Conservation (phyloP, 129 eudicot species). For the Flaveria linearis region DNA sequence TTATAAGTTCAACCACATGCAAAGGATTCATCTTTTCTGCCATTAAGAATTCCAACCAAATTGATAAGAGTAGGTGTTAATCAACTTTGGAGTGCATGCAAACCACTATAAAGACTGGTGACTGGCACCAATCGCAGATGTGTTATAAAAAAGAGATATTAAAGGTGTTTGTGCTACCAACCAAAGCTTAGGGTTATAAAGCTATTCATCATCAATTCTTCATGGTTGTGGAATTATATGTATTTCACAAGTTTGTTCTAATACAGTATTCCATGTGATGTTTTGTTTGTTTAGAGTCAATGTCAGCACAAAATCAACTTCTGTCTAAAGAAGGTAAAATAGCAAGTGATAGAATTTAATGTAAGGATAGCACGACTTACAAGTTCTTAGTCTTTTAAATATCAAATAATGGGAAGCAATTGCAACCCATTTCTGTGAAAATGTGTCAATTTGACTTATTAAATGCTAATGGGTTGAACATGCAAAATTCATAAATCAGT, state of each 20-base stretch:
- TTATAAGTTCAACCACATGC: conserved; percentile 15
- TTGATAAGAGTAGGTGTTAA: not conserved
- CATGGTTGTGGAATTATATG: not conserved
- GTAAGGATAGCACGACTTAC: not conserved
- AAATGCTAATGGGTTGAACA: not conserved
- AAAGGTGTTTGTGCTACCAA: not conserved
- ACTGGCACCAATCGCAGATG: not conserved
- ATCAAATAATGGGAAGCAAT: not conserved
- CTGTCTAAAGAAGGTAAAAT: not conserved
- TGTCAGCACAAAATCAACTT: not conserved
- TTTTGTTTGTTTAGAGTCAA: conserved; percentile 12
- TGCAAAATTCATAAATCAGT: not conserved
- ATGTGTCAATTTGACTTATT: not conserved
- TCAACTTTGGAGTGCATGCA: conserved; percentile 4
- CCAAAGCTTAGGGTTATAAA: not conserved
- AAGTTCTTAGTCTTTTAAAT: not conserved
- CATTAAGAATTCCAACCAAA: not conserved
- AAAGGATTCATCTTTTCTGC: conserved; percentile 3
- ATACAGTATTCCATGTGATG: not conserved
- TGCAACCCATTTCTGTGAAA: conserved; percentile 14
- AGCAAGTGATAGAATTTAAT: not conserved
- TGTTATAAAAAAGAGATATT: too few relatives aligned
- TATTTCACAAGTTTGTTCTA: not conserved
- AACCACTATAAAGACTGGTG: not conserved
- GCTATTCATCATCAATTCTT: not conserved